Evolutionary conservation across 306 rosid genomes (phyloP).

Genomic region (Vicia faba): DNA sequence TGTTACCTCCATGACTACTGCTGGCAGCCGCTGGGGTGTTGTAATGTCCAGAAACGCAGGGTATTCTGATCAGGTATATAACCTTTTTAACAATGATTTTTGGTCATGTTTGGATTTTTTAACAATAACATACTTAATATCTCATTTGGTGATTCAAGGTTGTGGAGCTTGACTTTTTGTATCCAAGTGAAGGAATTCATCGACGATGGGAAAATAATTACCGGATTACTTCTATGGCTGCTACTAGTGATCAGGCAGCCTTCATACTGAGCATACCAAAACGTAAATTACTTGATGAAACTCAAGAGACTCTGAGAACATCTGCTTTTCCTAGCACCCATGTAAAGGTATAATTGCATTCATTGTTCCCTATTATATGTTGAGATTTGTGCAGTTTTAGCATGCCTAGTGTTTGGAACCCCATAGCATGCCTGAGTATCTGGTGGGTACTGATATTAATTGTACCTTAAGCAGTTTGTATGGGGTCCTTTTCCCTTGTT

Average conservation of each 20-base stretch:
- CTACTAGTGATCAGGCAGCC: slow-evolving; percentile 92
- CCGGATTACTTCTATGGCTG: slow-evolving; percentile 93
- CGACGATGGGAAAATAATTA: slow-evolving; percentile 87
- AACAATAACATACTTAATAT: slow-evolving; percentile 2
- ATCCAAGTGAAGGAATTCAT: slow-evolving; percentile 95
- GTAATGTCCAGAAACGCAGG: slow-evolving; percentile 98
- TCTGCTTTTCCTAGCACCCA: slow-evolving; percentile 97
- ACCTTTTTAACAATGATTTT: background rate
- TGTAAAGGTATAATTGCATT: slow-evolving; percentile 67
- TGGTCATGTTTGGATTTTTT: background rate
- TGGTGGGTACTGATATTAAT: no score
- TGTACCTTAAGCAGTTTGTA: no score
- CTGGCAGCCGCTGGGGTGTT: slow-evolving; percentile 95
- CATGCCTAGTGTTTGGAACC: slow-evolving; percentile 14
- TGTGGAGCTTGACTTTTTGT: slow-evolving; percentile 90
- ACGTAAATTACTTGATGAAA: slow-evolving; percentile 82
- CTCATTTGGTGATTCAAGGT: slow-evolving; percentile 54
- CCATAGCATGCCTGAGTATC: background rate
- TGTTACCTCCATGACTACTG: slow-evolving; percentile 94
- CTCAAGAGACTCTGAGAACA: slow-evolving; percentile 90
- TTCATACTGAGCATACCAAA: slow-evolving; percentile 89
- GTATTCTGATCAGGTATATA: slow-evolving; percentile 80
- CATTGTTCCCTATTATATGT: slow-evolving; percentile 19
- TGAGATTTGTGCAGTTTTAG: background rate
- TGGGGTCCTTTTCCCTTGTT: no score